Evolutionary conservation across 768 basidiomycete genomes (phyloP).

Genomic region (Pleurotus eryngii): DNA sequence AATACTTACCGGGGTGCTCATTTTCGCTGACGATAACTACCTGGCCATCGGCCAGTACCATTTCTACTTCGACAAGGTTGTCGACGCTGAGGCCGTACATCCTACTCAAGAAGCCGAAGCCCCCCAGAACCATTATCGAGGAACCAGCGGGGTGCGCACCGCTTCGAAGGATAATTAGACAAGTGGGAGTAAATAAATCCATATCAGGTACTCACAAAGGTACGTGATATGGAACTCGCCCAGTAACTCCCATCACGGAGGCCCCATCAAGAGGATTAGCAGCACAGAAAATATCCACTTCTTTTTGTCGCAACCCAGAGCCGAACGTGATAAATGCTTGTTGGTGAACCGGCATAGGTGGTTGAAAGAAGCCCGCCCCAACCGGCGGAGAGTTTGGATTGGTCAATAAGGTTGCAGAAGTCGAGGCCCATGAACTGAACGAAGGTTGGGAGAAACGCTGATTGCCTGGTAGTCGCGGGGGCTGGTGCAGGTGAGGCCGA

Average conservation of each 20-base stretch:
- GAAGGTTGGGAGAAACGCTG: conserved; percentile 29
- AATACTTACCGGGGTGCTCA: conserved; percentile 58
- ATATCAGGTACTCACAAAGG: conserved; percentile 54
- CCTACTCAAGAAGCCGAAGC: conserved; percentile 85
- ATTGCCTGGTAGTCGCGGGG: conserved; percentile 27
- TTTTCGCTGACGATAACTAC: conserved; percentile 75
- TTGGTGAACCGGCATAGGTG: conserved; percentile 50
- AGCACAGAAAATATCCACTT: conserved; percentile 76
- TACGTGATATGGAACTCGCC: conserved; percentile 73
- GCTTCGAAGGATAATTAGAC: conserved; percentile 27
- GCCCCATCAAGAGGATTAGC: conserved; percentile 60
- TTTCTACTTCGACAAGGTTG: conserved; percentile 87
- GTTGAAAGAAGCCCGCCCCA: conserved; percentile 17
- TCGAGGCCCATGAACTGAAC: conserved; percentile 30
- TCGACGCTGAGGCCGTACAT: conserved; percentile 86
- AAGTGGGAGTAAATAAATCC: no score
- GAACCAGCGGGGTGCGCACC: conserved; percentile 80
- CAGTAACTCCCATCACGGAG: conserved; percentile 45
- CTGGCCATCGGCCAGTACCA: conserved; percentile 88
- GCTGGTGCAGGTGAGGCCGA: conserved; percentile 26
- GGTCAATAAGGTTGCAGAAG: conserved; percentile 14
- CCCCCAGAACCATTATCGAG: conserved; percentile 79
- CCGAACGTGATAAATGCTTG: conserved; percentile 86
- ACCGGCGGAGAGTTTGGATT: conserved; percentile 27
- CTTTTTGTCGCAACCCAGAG: conserved; percentile 81